Evolutionary conservation across 192 early-diverging fungal species (phyloP), one percentile per base, ranked within the genome.

Genomic region (Gryganskiella cystojenkinii): DNA sequence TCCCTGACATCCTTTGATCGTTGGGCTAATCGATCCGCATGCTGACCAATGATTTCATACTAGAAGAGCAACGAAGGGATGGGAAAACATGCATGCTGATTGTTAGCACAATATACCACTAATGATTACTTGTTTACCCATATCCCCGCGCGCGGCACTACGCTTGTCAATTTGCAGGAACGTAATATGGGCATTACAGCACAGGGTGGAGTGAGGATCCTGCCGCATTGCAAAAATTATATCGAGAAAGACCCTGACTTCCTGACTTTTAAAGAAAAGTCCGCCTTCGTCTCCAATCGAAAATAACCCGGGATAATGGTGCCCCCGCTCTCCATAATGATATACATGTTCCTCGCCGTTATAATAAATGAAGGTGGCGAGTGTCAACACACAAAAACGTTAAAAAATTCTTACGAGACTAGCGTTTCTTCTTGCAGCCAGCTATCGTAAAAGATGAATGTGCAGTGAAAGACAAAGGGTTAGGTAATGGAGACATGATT

Each of bases 341-440:
- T 33, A 54, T 33, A 25, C 52, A n/a, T 54, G 30, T 7, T 17
- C 30, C 52, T 25, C 9, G 7, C 11, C 15, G 14, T 31, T 54
- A 14, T 30, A 8, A 31, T 54, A 3, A 42, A 24, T 13, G 19
- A 13, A n/a, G n/a, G n/a, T n/a, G n/a, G n/a, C n/a, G n/a, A n/a
- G n/a, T n/a, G n/a, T n/a, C 24, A 61, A 31, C 5, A 8, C 33
- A 25, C 11, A 22, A 9, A 49, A 11, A 43, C n/a, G 15, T 22
- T 9, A 37, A 13, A n/a, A n/a, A n/a, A n/a, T n/a, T 49, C 71
- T 63, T 83, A 83, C 81, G 76, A 83, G 50, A 51, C 76, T 68
- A 13, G 67, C 63, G 42, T 83, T 83, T 53, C 81, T 78, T 42
- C 81, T 58, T 10, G 81, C 66, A 34, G 76, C 71, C 22, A 83